Evolutionary conservation across 257 asterid species (phyloP).

Genomic region (Fraxinus cuspidata): DNA sequence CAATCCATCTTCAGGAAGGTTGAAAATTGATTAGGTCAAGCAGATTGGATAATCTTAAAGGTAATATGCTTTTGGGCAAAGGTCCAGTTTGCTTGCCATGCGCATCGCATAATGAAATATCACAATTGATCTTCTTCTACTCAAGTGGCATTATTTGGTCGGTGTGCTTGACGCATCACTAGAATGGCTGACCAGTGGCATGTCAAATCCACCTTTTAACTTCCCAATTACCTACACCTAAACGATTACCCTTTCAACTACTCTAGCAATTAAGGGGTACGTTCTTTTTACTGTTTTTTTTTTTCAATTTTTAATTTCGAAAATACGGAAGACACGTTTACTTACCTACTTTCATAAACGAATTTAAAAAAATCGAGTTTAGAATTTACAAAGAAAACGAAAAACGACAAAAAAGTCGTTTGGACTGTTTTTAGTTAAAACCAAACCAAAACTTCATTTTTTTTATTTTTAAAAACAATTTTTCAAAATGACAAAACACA

Average conservation of each 20-base stretch:
- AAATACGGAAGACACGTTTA: no score
- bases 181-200: not conserved
- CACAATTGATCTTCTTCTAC: not conserved
- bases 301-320: no score
- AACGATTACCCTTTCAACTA: not conserved
- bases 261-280: not conserved
- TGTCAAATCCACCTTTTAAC: not conserved
- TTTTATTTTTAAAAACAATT: no score
- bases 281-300: no score
- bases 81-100: not conserved
- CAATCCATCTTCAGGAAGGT: not conserved
- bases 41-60: not conserved
- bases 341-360: no score
- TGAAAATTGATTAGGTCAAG: not conserved
- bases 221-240: not conserved
- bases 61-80: not conserved
- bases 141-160: not conserved
- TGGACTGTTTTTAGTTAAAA: no score
- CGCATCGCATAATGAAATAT: not conserved
- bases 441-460: no score
- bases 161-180: not conserved
- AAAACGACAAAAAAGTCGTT: no score
- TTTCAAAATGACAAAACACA: no score
- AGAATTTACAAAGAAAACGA: no score
- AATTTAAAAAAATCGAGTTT: no score